Conservation (phyloP, 768 basidiomycete genomes). For the Cyclocybe aegerita region DNA sequence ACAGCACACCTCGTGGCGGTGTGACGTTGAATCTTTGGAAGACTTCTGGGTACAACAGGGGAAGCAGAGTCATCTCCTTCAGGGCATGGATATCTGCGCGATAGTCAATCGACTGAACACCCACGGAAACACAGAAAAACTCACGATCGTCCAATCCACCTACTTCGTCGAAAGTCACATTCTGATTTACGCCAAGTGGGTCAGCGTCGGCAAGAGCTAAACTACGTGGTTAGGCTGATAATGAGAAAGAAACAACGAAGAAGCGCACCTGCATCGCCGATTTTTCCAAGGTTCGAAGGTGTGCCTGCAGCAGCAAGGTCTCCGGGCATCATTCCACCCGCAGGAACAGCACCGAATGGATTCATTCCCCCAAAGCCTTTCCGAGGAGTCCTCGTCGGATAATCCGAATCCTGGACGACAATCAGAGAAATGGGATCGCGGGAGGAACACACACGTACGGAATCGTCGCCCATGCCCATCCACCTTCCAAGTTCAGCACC, state of each 20-base stretch:
- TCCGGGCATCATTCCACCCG: slow-evolving; percentile 55
- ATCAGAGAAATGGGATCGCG: background rate
- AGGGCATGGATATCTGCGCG: slow-evolving; percentile 87
- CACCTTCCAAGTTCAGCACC: slow-evolving; percentile 77
- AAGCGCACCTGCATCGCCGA: slow-evolving; percentile 69
- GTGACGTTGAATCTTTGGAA: slow-evolving; percentile 93
- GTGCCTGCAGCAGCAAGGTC: slow-evolving; percentile 75
- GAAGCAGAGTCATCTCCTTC: slow-evolving; percentile 98
- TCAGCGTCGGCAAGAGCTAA: slow-evolving; percentile 88
- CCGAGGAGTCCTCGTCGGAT: slow-evolving; percentile 62
- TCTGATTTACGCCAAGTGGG: slow-evolving; percentile 89
- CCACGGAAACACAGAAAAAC: slow-evolving; percentile 22
- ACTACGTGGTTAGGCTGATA: slow-evolving; percentile 14
- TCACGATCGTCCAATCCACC: slow-evolving; percentile 93
- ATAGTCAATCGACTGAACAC: background rate
- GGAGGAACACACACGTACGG: slow-evolving; percentile 38
- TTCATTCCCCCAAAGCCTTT: slow-evolving; percentile 58
- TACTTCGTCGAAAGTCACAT: slow-evolving; percentile 95
- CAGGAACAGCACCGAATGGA: slow-evolving; percentile 52
- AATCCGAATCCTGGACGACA: slow-evolving; percentile 65
- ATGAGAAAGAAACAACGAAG: slow-evolving; percentile 10
- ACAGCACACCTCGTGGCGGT: slow-evolving; percentile 93
- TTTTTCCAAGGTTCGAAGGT: slow-evolving; percentile 83
- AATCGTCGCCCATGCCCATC: slow-evolving; percentile 80
- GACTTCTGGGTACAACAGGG: slow-evolving; percentile 93